Conservation (phyloP, 2,329 filamentous ascomycete species). For the Epichloe glyceriae region DNA sequence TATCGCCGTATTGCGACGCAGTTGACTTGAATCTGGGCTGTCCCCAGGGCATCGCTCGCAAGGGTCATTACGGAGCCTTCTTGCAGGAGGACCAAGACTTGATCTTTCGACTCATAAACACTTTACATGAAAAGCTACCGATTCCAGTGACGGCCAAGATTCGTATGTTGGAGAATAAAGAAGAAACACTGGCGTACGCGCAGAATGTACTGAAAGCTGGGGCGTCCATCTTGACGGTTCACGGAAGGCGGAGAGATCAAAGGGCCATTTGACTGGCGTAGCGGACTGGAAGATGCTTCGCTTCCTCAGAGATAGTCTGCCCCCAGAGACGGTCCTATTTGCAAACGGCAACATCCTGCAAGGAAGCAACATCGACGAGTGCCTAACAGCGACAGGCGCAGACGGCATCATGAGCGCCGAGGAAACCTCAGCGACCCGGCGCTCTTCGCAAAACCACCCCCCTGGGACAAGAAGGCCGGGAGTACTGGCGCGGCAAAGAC, state of each 20-base stretch:
- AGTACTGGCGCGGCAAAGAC: conserved; percentile 75
- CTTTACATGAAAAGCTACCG: conserved; percentile 62
- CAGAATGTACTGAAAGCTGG: conserved; percentile 76
- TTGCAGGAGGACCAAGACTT: conserved; percentile 84
- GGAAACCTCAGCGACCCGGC: conserved; percentile 81
- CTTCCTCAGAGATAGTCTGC: conserved; percentile 71
- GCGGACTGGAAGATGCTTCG: conserved; percentile 84
- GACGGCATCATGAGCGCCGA: conserved; percentile 96
- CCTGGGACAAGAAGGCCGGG: conserved; percentile 51
- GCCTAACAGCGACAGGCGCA: conserved; percentile 70
- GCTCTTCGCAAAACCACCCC: conserved; percentile 64
- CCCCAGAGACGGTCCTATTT: conserved; percentile 81
- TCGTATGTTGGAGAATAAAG: conserved; percentile 71
- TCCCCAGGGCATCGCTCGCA: conserved; percentile 85
- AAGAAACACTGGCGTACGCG: conserved; percentile 81
- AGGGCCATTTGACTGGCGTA: conserved; percentile 85
- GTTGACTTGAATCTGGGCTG: conserved; percentile 93
- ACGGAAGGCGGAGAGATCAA: conserved; percentile 78
- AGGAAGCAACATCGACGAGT: conserved; percentile 62
- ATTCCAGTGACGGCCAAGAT: conserved; percentile 94
- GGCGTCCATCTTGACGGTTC: conserved; percentile 85
- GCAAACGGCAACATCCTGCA: conserved; percentile 92
- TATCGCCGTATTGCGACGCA: conserved; percentile 81
- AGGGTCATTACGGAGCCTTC: conserved; percentile 87
- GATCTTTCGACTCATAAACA: conserved; percentile 71